A percentile compares a stretch with the other conserved stretches of the same genome.
Evolutionary conservation across 768 basidiomycete species (phyloP).

Genomic region (Boletus pseudo-olivaceus): DNA sequence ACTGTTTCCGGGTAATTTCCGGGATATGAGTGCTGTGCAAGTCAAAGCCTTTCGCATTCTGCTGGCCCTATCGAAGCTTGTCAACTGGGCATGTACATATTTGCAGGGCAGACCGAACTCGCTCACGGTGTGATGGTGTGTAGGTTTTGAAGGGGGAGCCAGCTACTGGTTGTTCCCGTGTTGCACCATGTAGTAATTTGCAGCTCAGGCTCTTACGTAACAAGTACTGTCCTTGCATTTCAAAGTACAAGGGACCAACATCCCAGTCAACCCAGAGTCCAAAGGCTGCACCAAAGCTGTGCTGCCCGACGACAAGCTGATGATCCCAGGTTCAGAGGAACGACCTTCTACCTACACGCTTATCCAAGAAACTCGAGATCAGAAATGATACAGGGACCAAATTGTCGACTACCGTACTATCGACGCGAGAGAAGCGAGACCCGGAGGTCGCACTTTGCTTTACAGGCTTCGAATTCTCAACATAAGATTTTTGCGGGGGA

Average conservation of each 20-base stretch:
- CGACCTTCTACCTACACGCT: conserved; percentile 54
- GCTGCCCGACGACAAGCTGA: conserved; percentile 7
- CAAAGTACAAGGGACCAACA: conserved; percentile 64
- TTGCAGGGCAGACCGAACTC: fast-evolving
- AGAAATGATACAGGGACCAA: conserved; percentile 68
- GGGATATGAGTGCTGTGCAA: conserved; percentile 34
- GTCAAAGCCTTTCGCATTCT: not conserved
- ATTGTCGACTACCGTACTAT: conserved; percentile 56
- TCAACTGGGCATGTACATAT: too few species aligned
- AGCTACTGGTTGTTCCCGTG: not conserved
- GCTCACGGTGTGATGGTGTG: not conserved
- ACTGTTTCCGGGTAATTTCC: conserved; percentile 38
- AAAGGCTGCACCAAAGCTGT: not conserved
- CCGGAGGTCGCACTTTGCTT: conserved; percentile 33
- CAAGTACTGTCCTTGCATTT: too few species aligned
- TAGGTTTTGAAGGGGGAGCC: conserved; percentile 45
- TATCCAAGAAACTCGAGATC: conserved; percentile 52
- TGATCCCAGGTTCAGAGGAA: conserved; percentile 41
- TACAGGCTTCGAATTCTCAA: too few species aligned
- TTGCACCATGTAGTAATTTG: not conserved
- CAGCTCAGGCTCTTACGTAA: conserved; percentile 51
- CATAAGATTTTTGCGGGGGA: too few species aligned
- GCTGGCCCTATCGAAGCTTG: not conserved
- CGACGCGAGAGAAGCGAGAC: conserved; percentile 49
- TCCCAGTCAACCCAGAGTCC: conserved; percentile 33